Percentiles rank a stretch among this genome's conserved stretches.
These are phyloP conservation scores for Phaeosphaeriaceae sp. DNA, from an alignment of 2,329 filamentous ascomycete genomes.

Conservation along the genomic window DNA sequence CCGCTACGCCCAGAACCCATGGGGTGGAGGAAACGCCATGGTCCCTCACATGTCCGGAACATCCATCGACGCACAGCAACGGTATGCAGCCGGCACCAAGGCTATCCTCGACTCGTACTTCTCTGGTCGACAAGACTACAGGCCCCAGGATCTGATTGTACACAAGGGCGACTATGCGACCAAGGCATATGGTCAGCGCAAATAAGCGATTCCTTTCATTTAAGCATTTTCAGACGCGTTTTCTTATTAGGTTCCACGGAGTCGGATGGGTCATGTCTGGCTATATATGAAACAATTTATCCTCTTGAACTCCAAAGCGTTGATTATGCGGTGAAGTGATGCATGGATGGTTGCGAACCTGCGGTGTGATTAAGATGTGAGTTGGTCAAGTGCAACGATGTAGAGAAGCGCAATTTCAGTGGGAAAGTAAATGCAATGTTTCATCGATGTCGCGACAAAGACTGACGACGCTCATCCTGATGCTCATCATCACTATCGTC, in stretches of 20 bases:
- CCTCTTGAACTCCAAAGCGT: not conserved
- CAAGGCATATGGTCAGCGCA: conserved; percentile 84
- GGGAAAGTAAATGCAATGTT: not conserved
- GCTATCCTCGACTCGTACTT: conserved; percentile 91
- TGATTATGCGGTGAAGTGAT: not conserved
- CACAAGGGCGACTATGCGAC: conserved; percentile 91
- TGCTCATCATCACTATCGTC: conserved; percentile 72
- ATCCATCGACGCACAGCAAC: conserved; percentile 91
- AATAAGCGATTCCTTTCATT: conserved; percentile 44
- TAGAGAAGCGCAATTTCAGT: not conserved
- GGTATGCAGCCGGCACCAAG: conserved; percentile 86
- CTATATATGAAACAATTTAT: conserved; percentile 35
- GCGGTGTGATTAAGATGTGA: not conserved
- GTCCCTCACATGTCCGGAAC: conserved; percentile 99
- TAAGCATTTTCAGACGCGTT: conserved; percentile 27
- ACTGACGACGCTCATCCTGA: conserved; percentile 33
- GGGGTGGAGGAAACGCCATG: conserved; percentile 97
- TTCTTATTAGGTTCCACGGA: conserved; percentile 16
- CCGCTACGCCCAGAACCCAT: conserved; percentile 90
- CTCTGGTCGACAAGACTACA: conserved; percentile 85
- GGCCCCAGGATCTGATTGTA: conserved; percentile 88
- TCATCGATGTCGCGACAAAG: conserved; percentile 23
- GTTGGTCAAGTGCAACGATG: conserved; percentile 1
- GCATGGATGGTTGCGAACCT: not conserved
- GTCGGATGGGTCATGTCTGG: conserved; percentile 19